A percentile compares a stretch with the other conserved stretches of the same genome.
Conservation (phyloP, 495 filamentous ascomycete genomes). For the Annulohypoxylon nitens region DNA sequence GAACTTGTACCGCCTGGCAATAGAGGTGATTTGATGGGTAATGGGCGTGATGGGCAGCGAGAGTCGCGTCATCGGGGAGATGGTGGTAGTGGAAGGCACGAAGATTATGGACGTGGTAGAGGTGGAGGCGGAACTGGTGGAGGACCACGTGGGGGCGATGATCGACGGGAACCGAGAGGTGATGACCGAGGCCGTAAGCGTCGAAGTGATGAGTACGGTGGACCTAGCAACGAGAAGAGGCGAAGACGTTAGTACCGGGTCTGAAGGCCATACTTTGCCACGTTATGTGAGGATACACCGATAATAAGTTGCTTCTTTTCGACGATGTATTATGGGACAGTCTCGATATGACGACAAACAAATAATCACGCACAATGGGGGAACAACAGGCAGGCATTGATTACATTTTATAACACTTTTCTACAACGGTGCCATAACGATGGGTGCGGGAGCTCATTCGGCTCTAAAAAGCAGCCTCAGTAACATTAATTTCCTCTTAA, state of each 20-base stretch:
- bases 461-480: slow-evolving; percentile 22
- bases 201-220: slow-evolving; percentile 56
- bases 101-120: slow-evolving; percentile 50
- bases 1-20: slow-evolving; percentile 46
- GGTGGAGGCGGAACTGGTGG: slow-evolving; percentile 46
- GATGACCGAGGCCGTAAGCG: slow-evolving; percentile 54
- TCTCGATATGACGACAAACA: slow-evolving; percentile 24
- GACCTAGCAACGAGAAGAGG: slow-evolving; percentile 51
- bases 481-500: slow-evolving; percentile 21
- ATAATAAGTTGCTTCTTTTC: slow-evolving; percentile 34
- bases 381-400: slow-evolving; percentile 31
- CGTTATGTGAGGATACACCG: slow-evolving; percentile 30
- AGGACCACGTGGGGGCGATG: slow-evolving; percentile 44
- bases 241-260: slow-evolving; percentile 49
- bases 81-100: slow-evolving; percentile 49
- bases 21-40: slow-evolving; percentile 51
- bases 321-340: slow-evolving; percentile 49
- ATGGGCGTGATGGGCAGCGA: slow-evolving; percentile 51
- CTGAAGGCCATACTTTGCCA: slow-evolving; percentile 25
- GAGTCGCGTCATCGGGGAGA: slow-evolving; percentile 53
- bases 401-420: slow-evolving; percentile 41
- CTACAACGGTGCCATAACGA: slow-evolving; percentile 17
- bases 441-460: slow-evolving; percentile 11
- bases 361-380: slow-evolving; percentile 26
- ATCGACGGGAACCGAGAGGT: slow-evolving; percentile 50